Evolutionary conservation across 2,329 filamentous ascomycete genomes (phyloP).

Genomic region (Arthrinium phaeospermum): DNA sequence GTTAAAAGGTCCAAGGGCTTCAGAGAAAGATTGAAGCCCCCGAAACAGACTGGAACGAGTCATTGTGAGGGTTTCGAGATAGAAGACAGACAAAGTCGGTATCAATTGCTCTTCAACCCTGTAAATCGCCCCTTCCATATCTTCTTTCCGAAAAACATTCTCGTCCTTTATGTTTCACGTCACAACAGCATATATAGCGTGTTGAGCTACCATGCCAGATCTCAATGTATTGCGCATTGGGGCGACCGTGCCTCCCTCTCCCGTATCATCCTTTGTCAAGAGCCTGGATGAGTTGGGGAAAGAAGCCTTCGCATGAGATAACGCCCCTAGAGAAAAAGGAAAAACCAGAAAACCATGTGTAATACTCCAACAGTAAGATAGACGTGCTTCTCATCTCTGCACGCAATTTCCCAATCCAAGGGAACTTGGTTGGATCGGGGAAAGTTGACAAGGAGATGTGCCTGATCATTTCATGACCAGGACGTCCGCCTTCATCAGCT

Average conservation of each 20-base stretch:
- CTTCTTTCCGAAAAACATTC: not conserved
- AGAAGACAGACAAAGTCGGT: not conserved
- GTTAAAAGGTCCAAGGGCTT: too few species aligned
- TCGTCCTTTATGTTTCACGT: not conserved
- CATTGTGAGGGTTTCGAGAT: not conserved
- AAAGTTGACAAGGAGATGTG: not conserved
- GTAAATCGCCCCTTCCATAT: not conserved
- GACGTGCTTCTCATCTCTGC: not conserved
- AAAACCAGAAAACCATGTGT: constrained; percentile 5
- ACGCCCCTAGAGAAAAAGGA: not conserved
- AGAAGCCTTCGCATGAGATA: not conserved
- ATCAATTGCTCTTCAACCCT: not conserved
- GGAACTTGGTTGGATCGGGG: not conserved
- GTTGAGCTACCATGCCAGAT: not conserved
- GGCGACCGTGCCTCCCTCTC: not conserved
- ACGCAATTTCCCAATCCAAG: not conserved
- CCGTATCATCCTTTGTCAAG: not conserved
- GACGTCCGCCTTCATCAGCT: constrained; percentile 37
- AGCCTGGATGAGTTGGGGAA: not conserved
- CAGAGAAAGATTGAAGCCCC: not conserved
- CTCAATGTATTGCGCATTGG: not conserved
- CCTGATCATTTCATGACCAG: constrained; percentile 37
- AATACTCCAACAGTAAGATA: constrained; percentile 5
- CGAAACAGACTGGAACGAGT: not conserved
- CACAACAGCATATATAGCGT: not conserved